Evolutionary conservation across 805 yeast genomes (phyloP).

Genomic region (Grigorovia jiainica): DNA sequence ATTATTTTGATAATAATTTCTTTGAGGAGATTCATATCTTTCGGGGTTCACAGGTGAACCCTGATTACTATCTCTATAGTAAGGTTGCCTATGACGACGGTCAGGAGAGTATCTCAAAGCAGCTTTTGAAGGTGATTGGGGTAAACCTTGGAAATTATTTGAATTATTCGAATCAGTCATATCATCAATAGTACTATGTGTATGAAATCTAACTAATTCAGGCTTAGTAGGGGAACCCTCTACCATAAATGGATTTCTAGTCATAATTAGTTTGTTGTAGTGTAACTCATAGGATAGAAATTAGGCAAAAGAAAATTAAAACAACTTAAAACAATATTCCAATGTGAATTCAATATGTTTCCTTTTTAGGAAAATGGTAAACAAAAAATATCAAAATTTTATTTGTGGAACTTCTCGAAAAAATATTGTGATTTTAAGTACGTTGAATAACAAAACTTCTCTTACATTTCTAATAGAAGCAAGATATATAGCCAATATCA

Average conservation of each 20-base stretch:
- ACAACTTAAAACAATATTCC: too few species aligned
- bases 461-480: too few species aligned
- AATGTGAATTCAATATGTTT: neutral
- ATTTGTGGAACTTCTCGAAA: too few species aligned
- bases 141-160: constrained; percentile 25
- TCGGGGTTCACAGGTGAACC: constrained; percentile 36
- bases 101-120: constrained; percentile 32
- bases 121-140: constrained; percentile 34
- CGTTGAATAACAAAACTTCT: too few species aligned
- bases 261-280: constrained; percentile 11
- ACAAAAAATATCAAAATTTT: neutral
- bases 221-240: constrained; percentile 23
- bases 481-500: too few species aligned
- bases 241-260: constrained; percentile 28
- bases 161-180: constrained; percentile 17
- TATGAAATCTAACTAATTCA: constrained; percentile 20
- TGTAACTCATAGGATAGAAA: neutral
- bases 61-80: constrained; percentile 24
- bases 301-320: too few species aligned
- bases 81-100: constrained; percentile 28
- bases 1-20: constrained; percentile 22
- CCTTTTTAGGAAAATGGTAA: neutral
- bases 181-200: constrained; percentile 15
- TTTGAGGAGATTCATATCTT: constrained; percentile 68
- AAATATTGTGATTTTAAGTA: too few species aligned